phyloP scores from a whole-genome alignment of 768 basidiomycete genomes.

The Cystofilobasidium bisporidii region DNA sequence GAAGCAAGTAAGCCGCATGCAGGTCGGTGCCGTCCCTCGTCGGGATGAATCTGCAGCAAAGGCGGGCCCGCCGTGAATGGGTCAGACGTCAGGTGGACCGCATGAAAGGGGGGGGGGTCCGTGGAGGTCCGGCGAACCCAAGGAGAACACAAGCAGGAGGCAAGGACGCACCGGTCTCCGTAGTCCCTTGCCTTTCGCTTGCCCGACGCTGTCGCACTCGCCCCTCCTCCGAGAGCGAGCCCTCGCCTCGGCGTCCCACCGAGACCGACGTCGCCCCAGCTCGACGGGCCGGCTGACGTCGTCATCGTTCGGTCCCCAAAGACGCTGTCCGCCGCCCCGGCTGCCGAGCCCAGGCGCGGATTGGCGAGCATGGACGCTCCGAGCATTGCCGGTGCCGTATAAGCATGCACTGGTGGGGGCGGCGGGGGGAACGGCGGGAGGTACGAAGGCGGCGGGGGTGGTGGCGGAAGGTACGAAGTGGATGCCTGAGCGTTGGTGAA shows the following conservation, averaged over 20 bases:
- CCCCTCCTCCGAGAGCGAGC: neutral
- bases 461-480: neutral
- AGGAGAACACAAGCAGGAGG: neutral
- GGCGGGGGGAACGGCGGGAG: neutral
- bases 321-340: neutral
- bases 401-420: neutral
- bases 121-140: no score
- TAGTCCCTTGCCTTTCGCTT: conserved; percentile 39
- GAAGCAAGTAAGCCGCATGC: conserved; percentile 54
- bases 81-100: neutral
- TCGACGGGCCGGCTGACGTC: neutral
- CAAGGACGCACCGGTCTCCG: conserved; percentile 39
- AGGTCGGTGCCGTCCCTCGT: conserved; percentile 53
- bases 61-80: neutral
- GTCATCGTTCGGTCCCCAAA: neutral
- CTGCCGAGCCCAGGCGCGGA: neutral
- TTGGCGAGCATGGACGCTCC: neutral
- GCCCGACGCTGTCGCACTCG: conserved; percentile 20
- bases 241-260: neutral
- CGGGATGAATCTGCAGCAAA: conserved; percentile 49
- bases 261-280: neutral
- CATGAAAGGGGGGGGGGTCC: neutral
- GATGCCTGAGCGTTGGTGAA: neutral
- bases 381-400: neutral
- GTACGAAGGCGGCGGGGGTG: neutral